phyloP scores from a whole-genome alignment of 495 filamentous ascomycete species.

The Usnea hakonensis region DNA sequence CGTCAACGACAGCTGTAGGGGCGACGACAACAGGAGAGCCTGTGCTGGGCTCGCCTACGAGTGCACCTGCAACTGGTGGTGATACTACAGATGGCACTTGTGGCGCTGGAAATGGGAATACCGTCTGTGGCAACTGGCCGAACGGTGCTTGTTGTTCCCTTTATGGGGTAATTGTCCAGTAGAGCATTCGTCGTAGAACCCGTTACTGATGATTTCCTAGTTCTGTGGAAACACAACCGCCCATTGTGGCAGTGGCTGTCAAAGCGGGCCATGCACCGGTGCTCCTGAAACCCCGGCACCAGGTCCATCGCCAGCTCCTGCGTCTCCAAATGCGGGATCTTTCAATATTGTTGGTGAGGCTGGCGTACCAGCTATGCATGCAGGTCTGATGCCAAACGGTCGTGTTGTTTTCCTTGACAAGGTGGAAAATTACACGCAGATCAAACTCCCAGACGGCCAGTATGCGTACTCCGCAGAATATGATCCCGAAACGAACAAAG shows the following conservation, averaged over 20 bases:
- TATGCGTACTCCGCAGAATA: slow-evolving; percentile 56
- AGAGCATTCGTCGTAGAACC: too few species aligned
- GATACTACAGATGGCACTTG: slow-evolving; percentile 43
- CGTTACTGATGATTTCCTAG: neutral
- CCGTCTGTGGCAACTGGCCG: slow-evolving; percentile 42
- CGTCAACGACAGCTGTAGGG: slow-evolving; percentile 2
- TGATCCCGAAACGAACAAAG: slow-evolving; percentile 43
- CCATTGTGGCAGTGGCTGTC: slow-evolving; percentile 36
- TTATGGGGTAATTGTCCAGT: slow-evolving; percentile 34
- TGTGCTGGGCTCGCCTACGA: slow-evolving; percentile 27
- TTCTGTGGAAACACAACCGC: slow-evolving; percentile 31
- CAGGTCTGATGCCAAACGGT: slow-evolving; percentile 53
- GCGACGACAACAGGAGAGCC: slow-evolving; percentile 28
- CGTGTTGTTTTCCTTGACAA: slow-evolving; percentile 56
- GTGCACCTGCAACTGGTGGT: slow-evolving; percentile 27
- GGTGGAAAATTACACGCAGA: slow-evolving; percentile 53
- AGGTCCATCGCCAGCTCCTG: slow-evolving; percentile 31
- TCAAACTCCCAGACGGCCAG: slow-evolving; percentile 45
- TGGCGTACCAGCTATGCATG: slow-evolving; percentile 59
- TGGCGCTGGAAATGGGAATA: slow-evolving; percentile 37
- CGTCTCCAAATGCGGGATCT: slow-evolving; percentile 33
- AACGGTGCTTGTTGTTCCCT: slow-evolving; percentile 44
- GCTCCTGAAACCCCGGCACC: slow-evolving; percentile 28
- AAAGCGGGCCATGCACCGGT: slow-evolving; percentile 31
- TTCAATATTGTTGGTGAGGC: slow-evolving; percentile 45